phyloP scores from a whole-genome alignment of 164 flowering plant genomes.

The Malania oleifera region DNA sequence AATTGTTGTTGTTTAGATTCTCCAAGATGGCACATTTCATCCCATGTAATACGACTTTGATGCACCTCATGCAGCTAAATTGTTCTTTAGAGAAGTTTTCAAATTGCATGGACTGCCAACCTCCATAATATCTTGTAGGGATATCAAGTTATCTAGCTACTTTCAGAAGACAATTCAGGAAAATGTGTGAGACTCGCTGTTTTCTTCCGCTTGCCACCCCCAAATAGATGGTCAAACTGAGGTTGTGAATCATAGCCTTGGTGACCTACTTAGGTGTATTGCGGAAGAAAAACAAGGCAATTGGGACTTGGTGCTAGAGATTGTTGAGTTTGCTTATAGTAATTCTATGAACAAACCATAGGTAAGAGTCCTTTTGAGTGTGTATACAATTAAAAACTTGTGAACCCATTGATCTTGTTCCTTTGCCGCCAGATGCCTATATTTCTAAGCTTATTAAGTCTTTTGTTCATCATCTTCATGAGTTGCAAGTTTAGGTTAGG shows the following conservation, averaged over 20 bases:
- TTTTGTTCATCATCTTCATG: conserved; percentile 5
- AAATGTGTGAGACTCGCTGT: neutral
- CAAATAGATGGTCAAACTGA: conserved; percentile 3
- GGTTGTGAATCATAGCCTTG: conserved; percentile 7
- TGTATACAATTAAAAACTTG: neutral
- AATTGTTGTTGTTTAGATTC: conserved; percentile 12
- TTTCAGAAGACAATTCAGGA: conserved; percentile 10
- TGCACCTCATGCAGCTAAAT: neutral
- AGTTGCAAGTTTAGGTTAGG: conserved; percentile 1
- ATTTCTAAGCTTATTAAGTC: neutral
- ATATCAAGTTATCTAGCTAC: conserved; percentile 3
- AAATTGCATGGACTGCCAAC: conserved; percentile 10
- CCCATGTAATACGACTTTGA: conserved; percentile 7
- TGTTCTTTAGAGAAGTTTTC: conserved; percentile 7
- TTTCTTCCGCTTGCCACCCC: conserved; percentile 1
- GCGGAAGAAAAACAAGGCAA: neutral
- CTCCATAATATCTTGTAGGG: neutral
- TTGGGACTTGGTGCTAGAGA: neutral
- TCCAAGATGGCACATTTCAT: conserved; percentile 20
- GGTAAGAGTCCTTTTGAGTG: neutral
- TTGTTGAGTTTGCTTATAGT: neutral
- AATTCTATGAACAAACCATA: neutral
- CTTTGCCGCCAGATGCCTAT: neutral
- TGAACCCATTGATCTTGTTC: neutral
- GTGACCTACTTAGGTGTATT: neutral